phyloP scores from a whole-genome alignment of 805 yeast genomes.

The Komagataella kurtzmanii region DNA sequence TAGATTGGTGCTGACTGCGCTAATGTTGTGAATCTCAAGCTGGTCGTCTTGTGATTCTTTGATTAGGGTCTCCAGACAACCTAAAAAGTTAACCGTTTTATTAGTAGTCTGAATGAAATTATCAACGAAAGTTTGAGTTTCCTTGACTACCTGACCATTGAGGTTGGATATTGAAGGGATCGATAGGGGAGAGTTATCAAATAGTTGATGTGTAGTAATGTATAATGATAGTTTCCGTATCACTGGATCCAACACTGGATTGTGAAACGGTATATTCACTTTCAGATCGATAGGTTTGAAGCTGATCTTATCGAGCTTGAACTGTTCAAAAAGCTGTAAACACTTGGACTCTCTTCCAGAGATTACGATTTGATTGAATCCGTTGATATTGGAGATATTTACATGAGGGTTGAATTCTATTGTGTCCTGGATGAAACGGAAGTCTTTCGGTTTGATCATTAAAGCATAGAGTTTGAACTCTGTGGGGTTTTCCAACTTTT shows the following conservation, averaged over 20 bases:
- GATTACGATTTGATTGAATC: slow-evolving; percentile 20
- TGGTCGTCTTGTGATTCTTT: slow-evolving; percentile 4
- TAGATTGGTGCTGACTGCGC: slow-evolving; percentile 13
- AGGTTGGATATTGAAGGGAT: slow-evolving; percentile 17
- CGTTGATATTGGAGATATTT: slow-evolving; percentile 15
- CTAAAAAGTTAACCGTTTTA: slow-evolving; percentile 17
- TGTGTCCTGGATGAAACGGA: slow-evolving; percentile 5
- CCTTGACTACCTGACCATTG: slow-evolving; percentile 10
- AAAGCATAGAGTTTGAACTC: slow-evolving; percentile 22
- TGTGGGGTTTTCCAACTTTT: slow-evolving; percentile 7
- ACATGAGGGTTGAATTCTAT: background rate
- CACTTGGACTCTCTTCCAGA: slow-evolving; percentile 13
- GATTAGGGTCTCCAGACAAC: slow-evolving; percentile 14
- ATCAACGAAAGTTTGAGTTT: slow-evolving; percentile 9
- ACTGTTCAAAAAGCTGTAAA: slow-evolving; percentile 4
- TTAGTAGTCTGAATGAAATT: slow-evolving; percentile 18
- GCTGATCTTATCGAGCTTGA: slow-evolving; percentile 7
- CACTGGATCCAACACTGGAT: slow-evolving; percentile 15
- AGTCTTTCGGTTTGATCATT: slow-evolving; percentile 13
- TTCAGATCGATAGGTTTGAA: slow-evolving; percentile 14
- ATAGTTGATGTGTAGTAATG: background rate
- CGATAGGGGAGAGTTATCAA: slow-evolving; percentile 2
- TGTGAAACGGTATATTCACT: slow-evolving; percentile 20
- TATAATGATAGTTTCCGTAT: slow-evolving; percentile 8
- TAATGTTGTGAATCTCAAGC: slow-evolving; percentile 17